Base-by-base conservation (phyloP, 2,329 filamentous ascomycete genomes). In the Corinectria fuckeliana region DNA sequence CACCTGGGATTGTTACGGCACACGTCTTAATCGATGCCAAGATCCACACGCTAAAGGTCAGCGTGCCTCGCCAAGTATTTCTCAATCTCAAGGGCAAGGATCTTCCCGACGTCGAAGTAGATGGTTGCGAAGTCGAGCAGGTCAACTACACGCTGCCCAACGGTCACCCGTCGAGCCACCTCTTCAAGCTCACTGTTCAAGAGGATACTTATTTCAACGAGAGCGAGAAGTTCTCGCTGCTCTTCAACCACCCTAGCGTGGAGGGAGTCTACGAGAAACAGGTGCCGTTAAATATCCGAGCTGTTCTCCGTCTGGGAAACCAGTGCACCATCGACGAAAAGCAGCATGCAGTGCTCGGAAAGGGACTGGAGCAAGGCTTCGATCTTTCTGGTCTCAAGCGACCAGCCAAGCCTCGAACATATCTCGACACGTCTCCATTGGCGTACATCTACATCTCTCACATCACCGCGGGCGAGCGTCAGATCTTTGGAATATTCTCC, bases 251-350 rank as follows among this genome's bases (percentile, higher is more conserved):
- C 72, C 87, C 93, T 0, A 97, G 93, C 74, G 91, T 99, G 2
- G 95, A 99, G 76, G 96, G 96, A 26, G 93, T 99, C 13, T 99
- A 99, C 71, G 96, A 99, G 78, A 94, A 90, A 70, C 91, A 97
- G 66, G 84, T 99, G 1, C 93, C 96, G 1, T 81, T 98, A 5
- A 92, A 91, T 63, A 85, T 96, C 47, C 87, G 94, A 38, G 95
- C 94, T 4, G 85, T 99, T 28, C 84, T 99, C 9, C 91, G 95
- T 67, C 81, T 99, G 1, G 96, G 95, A 39, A 97, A 92, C 70
- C 81, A 91, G 26, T 99, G 95, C 74, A 96, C 92, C 2, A 96
- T 99, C 66, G 95, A 99, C 70, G 91, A 97, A 70, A 88, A 83
- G 54, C 93, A 97, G 68, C 86, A 91, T 60, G 96, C 94, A 67